Base-by-base conservation (phyloP, 306 rosid species). In the Alnus rubra region DNA sequence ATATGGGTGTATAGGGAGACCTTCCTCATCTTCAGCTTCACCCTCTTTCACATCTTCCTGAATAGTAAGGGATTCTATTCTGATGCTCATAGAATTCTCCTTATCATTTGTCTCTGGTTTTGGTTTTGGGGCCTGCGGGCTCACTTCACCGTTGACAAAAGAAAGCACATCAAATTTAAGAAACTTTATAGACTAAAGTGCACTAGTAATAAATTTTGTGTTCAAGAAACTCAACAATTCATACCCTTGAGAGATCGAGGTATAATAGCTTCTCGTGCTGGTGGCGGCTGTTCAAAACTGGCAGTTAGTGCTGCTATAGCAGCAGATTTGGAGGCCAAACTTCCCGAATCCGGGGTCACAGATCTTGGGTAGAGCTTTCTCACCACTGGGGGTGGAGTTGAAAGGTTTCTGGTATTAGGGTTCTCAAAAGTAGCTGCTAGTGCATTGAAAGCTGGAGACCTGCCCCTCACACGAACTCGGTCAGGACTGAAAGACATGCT, bases 371-470 rank as follows among this genome's bases (percentile, higher is more conserved):
- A 96, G 64, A 93, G 78, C 77, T 96, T 96, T 88, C 94, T 89
- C 65, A 87, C 80, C 39, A 91, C 79, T 55, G 98, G 99, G 60
- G 99, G 99, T 71, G 99, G 99, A 73, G 98, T 93, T 76, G 99
- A 96, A 71, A 96, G 98, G 88, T 96, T 96, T 79, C 99, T 84
- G 42, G 80, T 75, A 78, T 76, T 93, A 64, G 92, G 63, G 74
- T 56, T 89, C 87, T 96, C 99, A 72, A 96, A 96, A 75, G 65
- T 89, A 82, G 99, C 97, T 79, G 99, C 98, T 73, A 96, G 73
- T 33, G 96, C 94, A 81, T 89, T 96, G 79, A 96, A 96, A 82
- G 99, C 98, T 53, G 99, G 99, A 83, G 99, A 96, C 80, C 99
- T 90, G 19, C 99, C 99, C 84, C 99, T 86, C 72, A 88, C 98